phyloP scores from a whole-genome alignment of 176 grass and related monocot genomes.

The Elaeis guineensis region DNA sequence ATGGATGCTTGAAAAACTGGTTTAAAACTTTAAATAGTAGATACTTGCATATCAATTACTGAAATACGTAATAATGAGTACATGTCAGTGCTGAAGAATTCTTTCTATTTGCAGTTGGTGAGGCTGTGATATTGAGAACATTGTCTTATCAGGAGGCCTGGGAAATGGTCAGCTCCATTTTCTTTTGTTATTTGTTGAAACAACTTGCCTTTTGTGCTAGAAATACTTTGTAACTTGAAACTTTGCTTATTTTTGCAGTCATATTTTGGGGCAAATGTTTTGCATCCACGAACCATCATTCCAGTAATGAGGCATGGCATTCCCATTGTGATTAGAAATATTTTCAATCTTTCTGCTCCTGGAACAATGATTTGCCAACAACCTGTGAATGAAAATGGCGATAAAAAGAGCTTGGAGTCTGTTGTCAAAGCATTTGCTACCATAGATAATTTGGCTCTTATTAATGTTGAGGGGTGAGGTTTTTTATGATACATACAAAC shows the following conservation, averaged over 20 bases:
- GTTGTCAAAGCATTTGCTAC: slow-evolving; percentile 96
- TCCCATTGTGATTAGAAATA: slow-evolving; percentile 90
- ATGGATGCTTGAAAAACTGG: too few relatives aligned
- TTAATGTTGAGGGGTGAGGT: slow-evolving; percentile 94
- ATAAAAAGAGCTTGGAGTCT: slow-evolving; percentile 44
- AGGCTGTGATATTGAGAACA: slow-evolving; percentile 87
- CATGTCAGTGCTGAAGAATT: too few relatives aligned
- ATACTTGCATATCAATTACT: too few relatives aligned
- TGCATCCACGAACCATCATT: slow-evolving; percentile 98
- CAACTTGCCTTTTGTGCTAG: not conserved
- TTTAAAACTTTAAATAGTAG: too few relatives aligned
- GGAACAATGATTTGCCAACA: slow-evolving; percentile 85
- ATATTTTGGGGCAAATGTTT: slow-evolving; percentile 93
- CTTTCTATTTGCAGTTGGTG: slow-evolving; percentile 65
- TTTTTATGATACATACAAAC: not conserved
- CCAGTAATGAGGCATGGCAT: slow-evolving; percentile 94
- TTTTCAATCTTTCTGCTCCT: slow-evolving; percentile 79
- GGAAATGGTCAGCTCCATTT: slow-evolving; percentile 84
- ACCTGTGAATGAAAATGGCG: slow-evolving; percentile 54
- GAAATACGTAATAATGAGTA: too few relatives aligned
- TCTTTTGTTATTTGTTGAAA: not conserved
- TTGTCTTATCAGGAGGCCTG: slow-evolving; percentile 99
- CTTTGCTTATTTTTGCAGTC: slow-evolving; percentile 47
- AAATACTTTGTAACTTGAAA: slow-evolving; percentile 17
- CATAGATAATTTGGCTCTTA: slow-evolving; percentile 90